phyloP scores from a whole-genome alignment of 208 protist species.

The Crithidia bombi region DNA sequence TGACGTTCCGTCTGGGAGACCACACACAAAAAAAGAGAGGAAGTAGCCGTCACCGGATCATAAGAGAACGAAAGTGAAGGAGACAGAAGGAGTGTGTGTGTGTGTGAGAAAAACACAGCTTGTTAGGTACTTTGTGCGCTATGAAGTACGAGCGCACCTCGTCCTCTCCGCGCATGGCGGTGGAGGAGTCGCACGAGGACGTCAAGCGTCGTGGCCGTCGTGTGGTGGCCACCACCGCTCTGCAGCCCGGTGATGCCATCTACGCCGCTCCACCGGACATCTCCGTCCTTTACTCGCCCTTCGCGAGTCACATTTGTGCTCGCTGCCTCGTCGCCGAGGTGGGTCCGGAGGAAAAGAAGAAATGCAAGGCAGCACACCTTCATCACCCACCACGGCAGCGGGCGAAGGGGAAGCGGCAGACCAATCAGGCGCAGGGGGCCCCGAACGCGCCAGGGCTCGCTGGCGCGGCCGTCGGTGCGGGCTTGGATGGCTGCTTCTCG shows the following conservation, averaged over 20 bases:
- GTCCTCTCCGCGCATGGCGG: constrained; percentile 30
- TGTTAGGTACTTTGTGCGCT: too few species aligned
- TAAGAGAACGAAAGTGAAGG: neutral
- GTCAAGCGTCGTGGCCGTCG: constrained; percentile 54
- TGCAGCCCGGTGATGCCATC: constrained; percentile 44
- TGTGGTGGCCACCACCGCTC: constrained; percentile 49
- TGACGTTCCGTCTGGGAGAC: too few species aligned
- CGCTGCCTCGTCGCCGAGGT: constrained; percentile 55
- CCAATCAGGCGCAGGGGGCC: neutral
- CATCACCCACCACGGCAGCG: neutral
- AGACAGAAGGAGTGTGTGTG: too few species aligned
- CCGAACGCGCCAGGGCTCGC: too few species aligned
- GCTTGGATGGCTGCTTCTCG: too few species aligned
- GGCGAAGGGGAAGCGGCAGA: neutral
- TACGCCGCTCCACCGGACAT: constrained; percentile 57
- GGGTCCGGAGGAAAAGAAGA: neutral
- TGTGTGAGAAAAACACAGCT: neutral
- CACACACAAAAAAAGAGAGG: constrained; percentile 16
- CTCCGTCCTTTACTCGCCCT: constrained; percentile 73
- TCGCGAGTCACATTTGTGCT: constrained; percentile 53
- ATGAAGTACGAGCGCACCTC: constrained; percentile 16
- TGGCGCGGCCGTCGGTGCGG: too few species aligned
- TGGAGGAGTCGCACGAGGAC: constrained; percentile 23
- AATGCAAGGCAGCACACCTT: too few species aligned
- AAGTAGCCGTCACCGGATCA: too few species aligned